Evolutionary conservation across 129 eudicot genomes (phyloP).

Genomic region (Deinandra increscens): DNA sequence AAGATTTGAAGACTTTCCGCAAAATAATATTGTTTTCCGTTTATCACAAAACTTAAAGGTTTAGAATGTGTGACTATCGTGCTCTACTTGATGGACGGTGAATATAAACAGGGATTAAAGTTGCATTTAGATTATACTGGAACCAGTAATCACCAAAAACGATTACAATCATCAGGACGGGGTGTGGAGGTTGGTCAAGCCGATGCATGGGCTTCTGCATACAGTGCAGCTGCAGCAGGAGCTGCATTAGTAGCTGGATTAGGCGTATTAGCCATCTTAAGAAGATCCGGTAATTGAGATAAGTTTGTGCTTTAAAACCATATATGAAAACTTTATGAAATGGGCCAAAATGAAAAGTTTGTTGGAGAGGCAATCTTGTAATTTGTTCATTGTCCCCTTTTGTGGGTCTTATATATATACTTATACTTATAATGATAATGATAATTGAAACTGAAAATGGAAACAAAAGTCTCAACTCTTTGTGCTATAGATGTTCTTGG

Average conservation of each 20-base stretch:
- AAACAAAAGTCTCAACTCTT: no score
- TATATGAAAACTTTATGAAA: neutral
- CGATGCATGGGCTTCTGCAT: conserved; percentile 96
- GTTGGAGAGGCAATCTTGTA: conserved; percentile 14
- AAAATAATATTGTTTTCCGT: neutral
- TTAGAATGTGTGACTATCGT: neutral
- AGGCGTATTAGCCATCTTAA: conserved; percentile 76
- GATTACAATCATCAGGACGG: conserved; percentile 21
- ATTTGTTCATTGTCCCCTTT: neutral
- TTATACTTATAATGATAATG: no score
- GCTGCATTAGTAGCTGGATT: conserved; percentile 93
- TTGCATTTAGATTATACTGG: conserved; percentile 76
- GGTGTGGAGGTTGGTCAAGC: conserved; percentile 47
- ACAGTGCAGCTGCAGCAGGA: conserved; percentile 89
- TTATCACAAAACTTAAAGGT: neutral
- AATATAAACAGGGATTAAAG: conserved; percentile 83
- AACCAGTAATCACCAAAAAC: conserved; percentile 30
- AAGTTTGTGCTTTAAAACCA: neutral
- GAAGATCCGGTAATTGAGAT: conserved; percentile 55
- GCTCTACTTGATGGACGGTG: no score
- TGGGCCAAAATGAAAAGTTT: conserved; percentile 4
- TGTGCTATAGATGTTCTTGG: no score
- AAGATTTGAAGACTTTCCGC: neutral
- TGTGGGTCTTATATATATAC: no score
- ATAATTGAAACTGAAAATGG: no score